Percentiles rank a stretch among this genome's conserved stretches.
Evolutionary conservation across 2,329 filamentous ascomycete genomes (phyloP).

Genomic region (Xylaria hypoxylon): DNA sequence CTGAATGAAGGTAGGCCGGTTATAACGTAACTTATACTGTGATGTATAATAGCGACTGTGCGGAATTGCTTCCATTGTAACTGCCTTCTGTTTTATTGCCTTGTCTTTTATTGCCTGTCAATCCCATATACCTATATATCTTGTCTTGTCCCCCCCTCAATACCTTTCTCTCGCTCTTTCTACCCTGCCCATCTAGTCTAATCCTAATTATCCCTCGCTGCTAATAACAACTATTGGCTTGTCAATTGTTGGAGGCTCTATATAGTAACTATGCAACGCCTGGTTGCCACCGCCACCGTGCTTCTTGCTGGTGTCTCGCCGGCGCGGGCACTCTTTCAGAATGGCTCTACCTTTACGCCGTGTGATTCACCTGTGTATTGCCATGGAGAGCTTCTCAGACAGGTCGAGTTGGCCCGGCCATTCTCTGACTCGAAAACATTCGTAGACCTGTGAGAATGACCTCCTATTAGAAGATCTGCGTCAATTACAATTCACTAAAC

Average conservation of each 20-base stretch:
- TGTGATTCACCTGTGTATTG: slow-evolving; percentile 77
- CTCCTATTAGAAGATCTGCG: not conserved
- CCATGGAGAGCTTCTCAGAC: slow-evolving; percentile 70
- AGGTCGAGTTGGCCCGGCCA: slow-evolving; percentile 71
- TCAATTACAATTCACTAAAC: slow-evolving; percentile 29
- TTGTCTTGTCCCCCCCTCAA: slow-evolving; percentile 5
- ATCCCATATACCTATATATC: slow-evolving; percentile 11
- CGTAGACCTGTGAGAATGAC: slow-evolving; percentile 70
- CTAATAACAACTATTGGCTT: slow-evolving; percentile 8
- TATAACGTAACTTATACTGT: slow-evolving; percentile 21
- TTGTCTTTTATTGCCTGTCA: not conserved
- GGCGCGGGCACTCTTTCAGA: slow-evolving; percentile 64
- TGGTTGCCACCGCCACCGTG: slow-evolving; percentile 32
- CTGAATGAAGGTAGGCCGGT: slow-evolving; percentile 14
- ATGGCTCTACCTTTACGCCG: slow-evolving; percentile 70
- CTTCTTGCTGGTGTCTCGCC: slow-evolving; percentile 40
- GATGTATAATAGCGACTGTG: slow-evolving; percentile 13
- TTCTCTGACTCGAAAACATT: slow-evolving; percentile 78
- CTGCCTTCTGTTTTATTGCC: not conserved
- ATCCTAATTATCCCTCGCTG: not conserved
- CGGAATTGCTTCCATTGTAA: slow-evolving; percentile 2
- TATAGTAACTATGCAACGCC: slow-evolving; percentile 29
- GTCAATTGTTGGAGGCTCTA: slow-evolving; percentile 1
- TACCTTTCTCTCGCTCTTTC: not conserved
- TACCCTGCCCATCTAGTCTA: not conserved